These are phyloP conservation scores for Asterophora parasitica DNA, from an alignment of 768 basidiomycete species.

Conservation along the genomic window DNA sequence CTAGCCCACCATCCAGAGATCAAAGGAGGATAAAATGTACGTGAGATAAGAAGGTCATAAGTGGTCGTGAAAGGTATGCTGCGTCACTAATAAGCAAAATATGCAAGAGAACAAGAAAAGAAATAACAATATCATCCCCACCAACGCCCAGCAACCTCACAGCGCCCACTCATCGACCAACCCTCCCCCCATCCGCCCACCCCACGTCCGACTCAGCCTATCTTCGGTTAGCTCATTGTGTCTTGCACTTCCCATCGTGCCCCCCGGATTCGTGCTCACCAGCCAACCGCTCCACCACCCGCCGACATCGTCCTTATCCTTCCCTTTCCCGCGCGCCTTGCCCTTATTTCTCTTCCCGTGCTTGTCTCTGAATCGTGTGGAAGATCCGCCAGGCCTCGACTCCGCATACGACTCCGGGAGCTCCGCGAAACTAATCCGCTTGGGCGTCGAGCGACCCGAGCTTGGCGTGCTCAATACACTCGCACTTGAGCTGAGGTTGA, in stretches of 20 bases:
- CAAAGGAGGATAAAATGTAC: too few species aligned
- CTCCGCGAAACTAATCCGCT: slow-evolving; percentile 75
- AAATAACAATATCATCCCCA: neutral
- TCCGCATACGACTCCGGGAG: slow-evolving; percentile 59
- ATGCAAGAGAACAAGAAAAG: neutral
- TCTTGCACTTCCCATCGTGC: slow-evolving; percentile 16
- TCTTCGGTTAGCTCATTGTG: slow-evolving; percentile 51
- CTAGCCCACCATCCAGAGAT: neutral
- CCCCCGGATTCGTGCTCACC: slow-evolving; percentile 10
- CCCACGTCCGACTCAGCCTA: slow-evolving; percentile 46
- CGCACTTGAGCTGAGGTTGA: slow-evolving; percentile 17
- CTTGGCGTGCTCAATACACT: slow-evolving; percentile 35
- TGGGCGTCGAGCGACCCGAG: slow-evolving; percentile 54
- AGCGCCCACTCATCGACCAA: slow-evolving; percentile 57
- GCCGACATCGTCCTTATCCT: slow-evolving; percentile 12
- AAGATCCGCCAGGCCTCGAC: slow-evolving; percentile 24
- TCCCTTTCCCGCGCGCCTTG: slow-evolving; percentile 14
- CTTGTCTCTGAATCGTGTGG: slow-evolving; percentile 32
- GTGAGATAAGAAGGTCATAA: too few species aligned
- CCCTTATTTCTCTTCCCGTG: slow-evolving; percentile 26
- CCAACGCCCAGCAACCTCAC: slow-evolving; percentile 21
- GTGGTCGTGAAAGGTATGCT: neutral
- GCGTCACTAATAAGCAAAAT: neutral
- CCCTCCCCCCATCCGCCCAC: slow-evolving; percentile 29
- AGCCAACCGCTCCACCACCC: slow-evolving; percentile 25